Percentiles rank a stretch among this genome's conserved stretches.
Evolutionary conservation across 306 rosid genomes (phyloP).

Genomic region (Quercus glauca): DNA sequence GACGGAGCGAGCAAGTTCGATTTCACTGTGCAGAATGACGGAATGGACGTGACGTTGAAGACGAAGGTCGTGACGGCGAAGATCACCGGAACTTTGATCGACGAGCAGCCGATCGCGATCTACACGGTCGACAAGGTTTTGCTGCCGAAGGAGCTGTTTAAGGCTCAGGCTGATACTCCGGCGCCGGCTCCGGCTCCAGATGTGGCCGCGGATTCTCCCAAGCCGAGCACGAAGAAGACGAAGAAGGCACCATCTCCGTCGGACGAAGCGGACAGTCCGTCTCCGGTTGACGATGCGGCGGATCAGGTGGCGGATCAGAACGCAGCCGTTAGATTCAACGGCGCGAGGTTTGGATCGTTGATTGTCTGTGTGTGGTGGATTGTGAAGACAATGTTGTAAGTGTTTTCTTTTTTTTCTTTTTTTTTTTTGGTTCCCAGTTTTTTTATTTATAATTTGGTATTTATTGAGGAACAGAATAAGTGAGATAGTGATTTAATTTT

Average conservation of each 20-base stretch:
- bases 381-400: slow-evolving; percentile 39
- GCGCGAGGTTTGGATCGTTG: slow-evolving; percentile 21
- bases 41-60: slow-evolving; percentile 56
- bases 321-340: slow-evolving; percentile 30
- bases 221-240: slow-evolving; percentile 38
- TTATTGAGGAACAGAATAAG: neutral
- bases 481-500: neutral
- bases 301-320: slow-evolving; percentile 54
- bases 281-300: slow-evolving; percentile 42
- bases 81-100: slow-evolving; percentile 61
- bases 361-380: slow-evolving; percentile 22
- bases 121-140: slow-evolving; percentile 59
- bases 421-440: neutral
- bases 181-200: slow-evolving; percentile 65
- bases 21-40: slow-evolving; percentile 80
- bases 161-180: slow-evolving; percentile 43
- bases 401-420: neutral
- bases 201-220: slow-evolving; percentile 52
- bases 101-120: slow-evolving; percentile 65
- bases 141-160: slow-evolving; percentile 65
- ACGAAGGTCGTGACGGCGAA: slow-evolving; percentile 57
- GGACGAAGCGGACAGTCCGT: slow-evolving; percentile 24
- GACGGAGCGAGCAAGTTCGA: slow-evolving; percentile 70
- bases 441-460: neutral
- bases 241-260: slow-evolving; percentile 12